phyloP scores from a whole-genome alignment of 208 protist genomes.

The Wallacemonas collosoma region DNA sequence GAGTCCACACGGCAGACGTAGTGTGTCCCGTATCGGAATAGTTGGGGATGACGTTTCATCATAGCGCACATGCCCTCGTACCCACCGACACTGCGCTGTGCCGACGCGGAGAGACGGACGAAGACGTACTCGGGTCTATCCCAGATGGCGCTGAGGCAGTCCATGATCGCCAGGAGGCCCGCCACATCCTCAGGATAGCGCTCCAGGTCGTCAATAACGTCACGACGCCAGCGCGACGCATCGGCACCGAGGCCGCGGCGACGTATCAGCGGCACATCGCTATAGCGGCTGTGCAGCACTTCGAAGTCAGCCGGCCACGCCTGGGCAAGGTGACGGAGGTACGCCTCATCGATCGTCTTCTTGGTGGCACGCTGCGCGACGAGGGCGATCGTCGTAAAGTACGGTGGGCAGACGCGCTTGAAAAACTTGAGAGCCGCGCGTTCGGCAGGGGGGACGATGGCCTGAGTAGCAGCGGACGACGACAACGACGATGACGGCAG shows the following conservation, averaged over 20 bases:
- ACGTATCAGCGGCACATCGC: conserved; percentile 58
- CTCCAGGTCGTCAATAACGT: conserved; percentile 71
- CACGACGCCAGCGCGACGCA: conserved; percentile 60
- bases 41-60: conserved; percentile 55
- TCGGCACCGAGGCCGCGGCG: conserved; percentile 60
- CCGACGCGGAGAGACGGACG: conserved; percentile 52
- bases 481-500: background rate
- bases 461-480: background rate
- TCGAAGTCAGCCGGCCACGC: conserved; percentile 65
- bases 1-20: conserved; percentile 78
- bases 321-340: conserved; percentile 39
- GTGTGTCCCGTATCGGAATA: conserved; percentile 69
- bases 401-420: conserved; percentile 69
- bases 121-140: conserved; percentile 85
- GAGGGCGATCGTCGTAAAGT: conserved; percentile 71
- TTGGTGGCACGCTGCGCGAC: conserved; percentile 82
- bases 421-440: conserved; percentile 56
- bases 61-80: conserved; percentile 65
- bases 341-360: conserved; percentile 61
- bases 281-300: conserved; percentile 42
- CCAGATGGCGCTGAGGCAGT: conserved; percentile 59
- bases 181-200: conserved; percentile 68
- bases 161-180: conserved; percentile 56
- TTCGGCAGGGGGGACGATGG: background rate
- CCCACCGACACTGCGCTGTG: conserved; percentile 54